These are phyloP conservation scores for Spergularia bocconei DNA, from an alignment of 148 eudicot genomes.

Conservation along the genomic window DNA sequence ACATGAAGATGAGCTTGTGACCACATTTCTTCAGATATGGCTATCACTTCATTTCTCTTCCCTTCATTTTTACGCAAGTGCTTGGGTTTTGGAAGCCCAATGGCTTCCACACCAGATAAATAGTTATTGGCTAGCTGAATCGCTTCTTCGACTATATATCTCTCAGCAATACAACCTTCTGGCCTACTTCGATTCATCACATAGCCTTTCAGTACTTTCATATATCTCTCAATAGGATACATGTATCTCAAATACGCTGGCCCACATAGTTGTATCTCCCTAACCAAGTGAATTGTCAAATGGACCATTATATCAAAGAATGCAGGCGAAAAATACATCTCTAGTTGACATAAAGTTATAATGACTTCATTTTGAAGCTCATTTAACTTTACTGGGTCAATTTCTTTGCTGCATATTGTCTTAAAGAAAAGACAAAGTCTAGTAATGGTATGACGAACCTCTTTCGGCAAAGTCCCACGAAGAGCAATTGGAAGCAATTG, in stretches of 20 bases:
- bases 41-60: neutral
- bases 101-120: neutral
- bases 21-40: neutral
- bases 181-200: conserved; percentile 2
- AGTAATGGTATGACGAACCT: neutral
- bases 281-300: neutral
- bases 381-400: neutral
- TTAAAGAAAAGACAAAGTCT: conserved; percentile 6
- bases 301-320: conserved; percentile 8
- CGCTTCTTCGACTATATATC: neutral
- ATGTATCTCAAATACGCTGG: conserved; percentile 1
- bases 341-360: neutral
- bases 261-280: neutral
- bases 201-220: conserved; percentile 13
- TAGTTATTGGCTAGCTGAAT: neutral
- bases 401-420: neutral
- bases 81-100: neutral
- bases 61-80: neutral
- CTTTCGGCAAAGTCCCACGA: neutral
- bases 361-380: neutral
- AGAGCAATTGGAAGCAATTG: neutral
- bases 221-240: neutral
- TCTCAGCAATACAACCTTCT: conserved; percentile 3
- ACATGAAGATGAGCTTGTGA: conserved; percentile 1
- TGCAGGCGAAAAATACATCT: neutral